Evolutionary conservation across 306 rosid genomes (phyloP).

Genomic region (Trifolium dubium): DNA sequence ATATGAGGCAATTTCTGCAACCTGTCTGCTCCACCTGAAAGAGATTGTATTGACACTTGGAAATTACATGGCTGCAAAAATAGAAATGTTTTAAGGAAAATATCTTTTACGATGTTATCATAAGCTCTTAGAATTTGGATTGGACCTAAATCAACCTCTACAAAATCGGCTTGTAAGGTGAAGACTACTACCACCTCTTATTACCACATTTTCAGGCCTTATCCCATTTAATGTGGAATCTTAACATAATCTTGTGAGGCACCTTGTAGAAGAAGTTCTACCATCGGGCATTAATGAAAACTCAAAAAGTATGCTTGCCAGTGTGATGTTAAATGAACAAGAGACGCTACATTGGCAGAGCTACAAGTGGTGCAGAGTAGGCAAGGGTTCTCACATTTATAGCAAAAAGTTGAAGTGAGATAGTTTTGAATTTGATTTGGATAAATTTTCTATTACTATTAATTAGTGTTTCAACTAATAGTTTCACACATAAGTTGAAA

Average conservation of each 20-base stretch:
- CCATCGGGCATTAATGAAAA: not conserved
- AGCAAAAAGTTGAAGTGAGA: not conserved
- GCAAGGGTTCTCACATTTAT: constrained; percentile 14
- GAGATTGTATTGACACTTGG: constrained; percentile 11
- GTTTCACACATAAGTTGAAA: not conserved
- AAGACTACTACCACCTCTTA: not conserved
- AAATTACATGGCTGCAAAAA: constrained; percentile 25
- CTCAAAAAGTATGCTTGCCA: not conserved
- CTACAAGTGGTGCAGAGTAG: not conserved
- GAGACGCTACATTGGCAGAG: not conserved
- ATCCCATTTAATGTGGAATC: not conserved
- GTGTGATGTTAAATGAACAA: constrained; percentile 12
- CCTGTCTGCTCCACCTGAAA: constrained; percentile 73
- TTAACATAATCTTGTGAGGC: not conserved
- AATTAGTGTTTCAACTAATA: not conserved
- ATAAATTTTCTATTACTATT: not conserved
- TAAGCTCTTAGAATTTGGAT: not conserved
- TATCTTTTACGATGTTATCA: not conserved
- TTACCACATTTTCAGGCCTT: not conserved
- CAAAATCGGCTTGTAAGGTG: not conserved
- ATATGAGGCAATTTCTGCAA: constrained; percentile 76
- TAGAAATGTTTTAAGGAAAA: constrained; percentile 10
- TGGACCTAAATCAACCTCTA: not conserved
- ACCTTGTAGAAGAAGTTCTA: not conserved
- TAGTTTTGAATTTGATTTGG: not conserved